These are phyloP conservation scores for Daldinia loculata DNA, from an alignment of 495 filamentous ascomycete species.

Conservation along the genomic window DNA sequence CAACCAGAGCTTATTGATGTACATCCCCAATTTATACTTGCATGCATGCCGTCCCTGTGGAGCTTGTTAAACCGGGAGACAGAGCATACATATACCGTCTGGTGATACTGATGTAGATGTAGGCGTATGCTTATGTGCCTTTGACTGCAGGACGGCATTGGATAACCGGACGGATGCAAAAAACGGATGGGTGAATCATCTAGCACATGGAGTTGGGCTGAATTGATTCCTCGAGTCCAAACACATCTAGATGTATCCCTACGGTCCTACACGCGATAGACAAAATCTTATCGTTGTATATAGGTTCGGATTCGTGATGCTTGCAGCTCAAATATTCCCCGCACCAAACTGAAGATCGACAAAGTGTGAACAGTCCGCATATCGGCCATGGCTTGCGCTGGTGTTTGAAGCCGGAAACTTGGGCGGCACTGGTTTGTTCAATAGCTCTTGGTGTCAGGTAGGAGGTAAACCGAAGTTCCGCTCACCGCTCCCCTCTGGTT, in stretches of 20 bases:
- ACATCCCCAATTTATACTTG: slow-evolving; percentile 37
- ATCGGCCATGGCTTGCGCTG: slow-evolving; percentile 27
- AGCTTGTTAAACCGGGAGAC: slow-evolving; percentile 32
- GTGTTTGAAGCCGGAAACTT: slow-evolving; percentile 20
- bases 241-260: slow-evolving; percentile 16
- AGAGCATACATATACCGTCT: slow-evolving; percentile 28
- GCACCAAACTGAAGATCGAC: slow-evolving; percentile 26
- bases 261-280: slow-evolving; percentile 13
- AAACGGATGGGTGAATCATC: slow-evolving; percentile 38
- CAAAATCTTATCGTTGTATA: slow-evolving; percentile 7
- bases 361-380: slow-evolving; percentile 18
- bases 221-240: slow-evolving; percentile 18
- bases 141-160: slow-evolving; percentile 33
- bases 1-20: slow-evolving; percentile 33
- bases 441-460: slow-evolving; percentile 30
- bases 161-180: slow-evolving; percentile 33
- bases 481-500: slow-evolving; percentile 40
- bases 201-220: slow-evolving; percentile 25
- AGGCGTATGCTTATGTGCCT: slow-evolving; percentile 14
- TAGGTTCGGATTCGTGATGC: slow-evolving; percentile 22
- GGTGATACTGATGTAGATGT: slow-evolving; percentile 26
- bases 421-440: slow-evolving; percentile 26
- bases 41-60: slow-evolving; percentile 29
- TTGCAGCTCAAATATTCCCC: slow-evolving; percentile 40
- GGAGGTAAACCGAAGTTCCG: no score